Conservation (phyloP, 257 asterid genomes). For the Plantago elongata region DNA sequence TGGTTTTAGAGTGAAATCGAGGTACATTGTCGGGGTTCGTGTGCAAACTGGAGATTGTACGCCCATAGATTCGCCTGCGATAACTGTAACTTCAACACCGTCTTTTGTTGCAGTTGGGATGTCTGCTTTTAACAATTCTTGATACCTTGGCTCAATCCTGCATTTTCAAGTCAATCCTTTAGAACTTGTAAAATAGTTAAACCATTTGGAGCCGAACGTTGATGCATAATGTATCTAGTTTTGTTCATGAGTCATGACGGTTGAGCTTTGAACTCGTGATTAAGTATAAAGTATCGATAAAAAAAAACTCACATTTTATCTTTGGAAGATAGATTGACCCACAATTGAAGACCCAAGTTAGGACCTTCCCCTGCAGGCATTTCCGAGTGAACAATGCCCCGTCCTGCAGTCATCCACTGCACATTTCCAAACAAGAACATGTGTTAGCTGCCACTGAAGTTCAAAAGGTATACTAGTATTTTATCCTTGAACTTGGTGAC, state of each 20-base stretch:
- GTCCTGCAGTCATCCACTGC: constrained; percentile 98
- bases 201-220: too few relatives aligned
- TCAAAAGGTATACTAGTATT: too few relatives aligned
- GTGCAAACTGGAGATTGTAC: constrained; percentile 57
- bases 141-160: constrained; percentile 85
- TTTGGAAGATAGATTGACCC: constrained; percentile 81
- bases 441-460: too few relatives aligned
- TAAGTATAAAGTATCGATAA: too few relatives aligned
- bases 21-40: constrained; percentile 77
- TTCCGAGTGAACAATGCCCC: constrained; percentile 94
- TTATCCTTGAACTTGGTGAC: too few relatives aligned
- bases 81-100: constrained; percentile 60
- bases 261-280: background rate
- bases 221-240: background rate
- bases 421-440: too few relatives aligned
- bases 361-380: constrained; percentile 81
- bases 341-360: constrained; percentile 72
- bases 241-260: background rate
- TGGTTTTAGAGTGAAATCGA: constrained; percentile 71
- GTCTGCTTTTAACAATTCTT: constrained; percentile 61
- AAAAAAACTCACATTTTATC: constrained; percentile 51
- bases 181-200: too few relatives aligned
- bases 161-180: background rate
- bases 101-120: constrained; percentile 55
- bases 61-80: constrained; percentile 82